Evolutionary conservation across 2,329 filamentous ascomycete species (phyloP), one percentile per base, ranked within the genome.

Genomic region (Botryotinia calthae): DNA sequence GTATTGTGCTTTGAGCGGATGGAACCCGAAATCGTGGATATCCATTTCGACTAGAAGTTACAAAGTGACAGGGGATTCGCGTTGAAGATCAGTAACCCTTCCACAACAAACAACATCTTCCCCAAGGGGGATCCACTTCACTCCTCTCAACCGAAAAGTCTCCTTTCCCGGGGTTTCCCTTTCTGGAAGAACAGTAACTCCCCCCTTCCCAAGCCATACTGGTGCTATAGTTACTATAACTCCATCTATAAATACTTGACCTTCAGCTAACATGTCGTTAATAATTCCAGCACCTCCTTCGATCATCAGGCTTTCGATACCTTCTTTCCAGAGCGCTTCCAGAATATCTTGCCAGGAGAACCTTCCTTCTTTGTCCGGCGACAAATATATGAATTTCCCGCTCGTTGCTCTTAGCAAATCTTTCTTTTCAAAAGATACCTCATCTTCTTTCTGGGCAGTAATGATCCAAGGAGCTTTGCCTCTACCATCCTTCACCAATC

Each of bases 211-310:
- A n/a, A 98, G 85, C 88, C 94, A 98, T 0, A 90, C 93, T 14
- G 95, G 95, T 4, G 95, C 94, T 79, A 98, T 90, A 0, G 95
- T 98, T 73, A 98, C 86, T 78, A 98, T 92, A 66, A 97, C 90
- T 2, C 91, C 91, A 79, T 93, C 87, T 59, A 97, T 85, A 14
- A 94, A 83, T n/a, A 81, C 78, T 25, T 88, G 84, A 78, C 90
- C 88, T 42, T 84, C 83, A 56, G 87, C 85, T n/a, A 98, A 85
- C 28, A 98, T 83, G 54, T 91, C 88, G 80, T 96, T 97, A 80
- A 98, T 93, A 48, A 98, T 89, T 18, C 86, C 85, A 0, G 88
- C 95, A 18, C 95, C 95, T 0, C 95, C 95, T 81, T 98, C 95
- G 66, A 98, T 87, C 95, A 98, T 98, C 73, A 98, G 85, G 80